A percentile compares a stretch with the other conserved stretches of the same genome.
phyloP scores from a whole-genome alignment of 257 asterid species.

The Gentiana macrophylla region DNA sequence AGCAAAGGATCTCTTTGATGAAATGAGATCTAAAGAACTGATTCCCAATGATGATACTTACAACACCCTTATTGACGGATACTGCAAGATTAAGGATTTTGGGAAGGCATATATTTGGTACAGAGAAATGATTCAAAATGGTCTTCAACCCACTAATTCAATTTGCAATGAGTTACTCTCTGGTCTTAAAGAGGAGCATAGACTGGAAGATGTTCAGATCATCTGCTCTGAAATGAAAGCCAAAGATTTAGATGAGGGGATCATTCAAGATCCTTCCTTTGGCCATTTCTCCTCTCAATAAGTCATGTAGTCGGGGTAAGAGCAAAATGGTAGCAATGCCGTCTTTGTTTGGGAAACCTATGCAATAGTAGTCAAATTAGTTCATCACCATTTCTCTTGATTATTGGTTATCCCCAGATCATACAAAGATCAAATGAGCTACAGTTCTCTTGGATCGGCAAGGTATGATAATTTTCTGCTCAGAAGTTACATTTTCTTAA shows the following conservation, averaged over 20 bases:
- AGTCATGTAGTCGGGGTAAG: too few relatives aligned
- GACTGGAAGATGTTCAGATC: slow-evolving; percentile 34
- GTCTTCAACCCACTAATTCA: slow-evolving; percentile 33
- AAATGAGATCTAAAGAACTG: slow-evolving; percentile 42
- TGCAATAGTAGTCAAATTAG: too few relatives aligned
- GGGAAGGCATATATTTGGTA: slow-evolving; percentile 55
- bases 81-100: slow-evolving; percentile 50
- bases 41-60: slow-evolving; percentile 44
- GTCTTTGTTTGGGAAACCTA: too few relatives aligned
- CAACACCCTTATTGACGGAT: slow-evolving; percentile 44
- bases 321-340: too few relatives aligned
- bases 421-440: too few relatives aligned
- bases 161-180: slow-evolving; percentile 38
- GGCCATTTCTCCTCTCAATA: too few relatives aligned
- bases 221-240: slow-evolving; percentile 52
- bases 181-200: slow-evolving; percentile 50
- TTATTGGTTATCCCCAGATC: too few relatives aligned
- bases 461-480: too few relatives aligned
- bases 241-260: slow-evolving; percentile 35
- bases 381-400: too few relatives aligned
- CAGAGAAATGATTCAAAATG: slow-evolving; percentile 41
- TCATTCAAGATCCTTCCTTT: background rate
- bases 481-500: too few relatives aligned
- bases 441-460: too few relatives aligned
- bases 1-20: slow-evolving; percentile 39